These are phyloP conservation scores for Solanum sparsipilum DNA, from an alignment of 257 asterid genomes.

Conservation along the genomic window DNA sequence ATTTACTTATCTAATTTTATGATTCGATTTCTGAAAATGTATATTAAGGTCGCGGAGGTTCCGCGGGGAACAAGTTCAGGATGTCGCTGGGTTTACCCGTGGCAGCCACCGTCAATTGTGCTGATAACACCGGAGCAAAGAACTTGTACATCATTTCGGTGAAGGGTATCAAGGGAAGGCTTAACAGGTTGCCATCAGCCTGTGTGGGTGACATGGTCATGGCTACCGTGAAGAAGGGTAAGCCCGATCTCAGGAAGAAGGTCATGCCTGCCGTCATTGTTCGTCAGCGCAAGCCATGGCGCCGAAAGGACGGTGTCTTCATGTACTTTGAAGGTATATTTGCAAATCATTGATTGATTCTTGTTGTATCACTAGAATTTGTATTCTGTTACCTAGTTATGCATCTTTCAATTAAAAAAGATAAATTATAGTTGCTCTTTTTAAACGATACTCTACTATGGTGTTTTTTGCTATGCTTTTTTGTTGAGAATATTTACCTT, in stretches of 20 bases:
- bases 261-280: conserved; percentile 78
- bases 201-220: conserved; percentile 70
- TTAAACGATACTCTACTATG: background rate
- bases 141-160: conserved; percentile 60
- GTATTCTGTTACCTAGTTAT: background rate
- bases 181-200: conserved; percentile 57
- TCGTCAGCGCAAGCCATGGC: conserved; percentile 74
- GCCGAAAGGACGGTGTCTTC: conserved; percentile 74
- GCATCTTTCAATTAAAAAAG: background rate
- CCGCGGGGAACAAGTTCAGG: conserved; percentile 65
- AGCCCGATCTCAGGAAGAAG: conserved; percentile 65
- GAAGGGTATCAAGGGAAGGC: conserved; percentile 58
- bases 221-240: conserved; percentile 72
- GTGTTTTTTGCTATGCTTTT: background rate
- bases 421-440: background rate
- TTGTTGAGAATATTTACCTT: background rate
- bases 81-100: conserved; percentile 69
- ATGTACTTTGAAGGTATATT: conserved; percentile 57
- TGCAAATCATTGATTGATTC: background rate
- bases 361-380: background rate
- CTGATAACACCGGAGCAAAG: conserved; percentile 67
- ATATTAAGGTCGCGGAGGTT: conserved; percentile 46
- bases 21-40: background rate
- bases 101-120: conserved; percentile 68
- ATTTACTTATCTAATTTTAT: background rate